phyloP scores from a whole-genome alignment of 2,329 filamentous ascomycete genomes.

The Epichloe sibirici region DNA sequence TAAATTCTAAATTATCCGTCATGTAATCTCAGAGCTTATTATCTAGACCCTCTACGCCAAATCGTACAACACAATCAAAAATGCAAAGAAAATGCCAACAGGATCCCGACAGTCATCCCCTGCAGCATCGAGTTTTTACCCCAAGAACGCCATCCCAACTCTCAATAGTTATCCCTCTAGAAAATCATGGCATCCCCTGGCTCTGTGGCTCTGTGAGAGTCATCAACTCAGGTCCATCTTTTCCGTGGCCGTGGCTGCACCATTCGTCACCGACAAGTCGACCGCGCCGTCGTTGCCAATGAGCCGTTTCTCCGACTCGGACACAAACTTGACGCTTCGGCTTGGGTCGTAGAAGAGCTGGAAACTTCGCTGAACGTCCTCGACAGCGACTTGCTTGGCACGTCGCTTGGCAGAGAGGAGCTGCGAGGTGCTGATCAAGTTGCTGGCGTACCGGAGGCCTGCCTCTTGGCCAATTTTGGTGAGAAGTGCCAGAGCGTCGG shows the following conservation, averaged over 20 bases:
- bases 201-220: constrained; percentile 6
- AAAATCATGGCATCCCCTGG: constrained; percentile 2
- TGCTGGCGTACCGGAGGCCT: constrained; percentile 89
- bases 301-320: constrained; percentile 80
- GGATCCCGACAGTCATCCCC: background rate
- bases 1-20: background rate
- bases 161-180: background rate
- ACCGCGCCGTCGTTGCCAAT: constrained; percentile 80
- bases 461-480: constrained; percentile 94
- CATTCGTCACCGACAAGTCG: constrained; percentile 44
- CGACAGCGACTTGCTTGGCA: constrained; percentile 69
- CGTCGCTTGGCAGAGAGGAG: constrained; percentile 77
- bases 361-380: constrained; percentile 90
- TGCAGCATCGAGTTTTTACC: constrained; percentile 2
- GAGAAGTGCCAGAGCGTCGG: constrained; percentile 81
- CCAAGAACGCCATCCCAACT: constrained; percentile 20
- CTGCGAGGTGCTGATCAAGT: constrained; percentile 90
- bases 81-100: background rate
- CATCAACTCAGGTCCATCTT: constrained; percentile 33
- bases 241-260: constrained; percentile 25
- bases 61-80: constrained; percentile 8
- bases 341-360: constrained; percentile 83
- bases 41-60: constrained; percentile 14
- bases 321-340: constrained; percentile 81
- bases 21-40: background rate